Conservation (phyloP, 768 basidiomycete species). For the Agaricus blazei region DNA sequence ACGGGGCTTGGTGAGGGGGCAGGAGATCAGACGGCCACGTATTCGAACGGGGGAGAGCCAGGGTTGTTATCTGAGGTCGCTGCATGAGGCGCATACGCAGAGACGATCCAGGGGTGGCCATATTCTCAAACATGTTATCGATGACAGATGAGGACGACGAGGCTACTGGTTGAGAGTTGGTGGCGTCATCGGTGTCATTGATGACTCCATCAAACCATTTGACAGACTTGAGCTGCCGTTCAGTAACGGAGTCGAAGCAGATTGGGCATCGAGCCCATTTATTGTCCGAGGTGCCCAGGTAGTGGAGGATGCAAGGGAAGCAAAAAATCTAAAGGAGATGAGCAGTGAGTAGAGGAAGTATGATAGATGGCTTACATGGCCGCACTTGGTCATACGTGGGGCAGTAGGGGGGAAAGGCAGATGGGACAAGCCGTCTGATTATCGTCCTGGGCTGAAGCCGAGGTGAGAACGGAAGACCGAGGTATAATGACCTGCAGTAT, state of each 20-base stretch:
- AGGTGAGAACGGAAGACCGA: conserved; percentile 69
- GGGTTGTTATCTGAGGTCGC: conserved; percentile 90
- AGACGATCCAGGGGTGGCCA: conserved; percentile 49
- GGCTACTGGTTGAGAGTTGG: conserved; percentile 23
- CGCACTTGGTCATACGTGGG: conserved; percentile 94
- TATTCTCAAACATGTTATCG: conserved; percentile 27
- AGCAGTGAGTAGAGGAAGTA: conserved; percentile 9
- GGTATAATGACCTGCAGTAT: conserved; percentile 94
- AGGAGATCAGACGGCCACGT: conserved; percentile 95
- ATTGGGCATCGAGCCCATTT: conserved; percentile 96
- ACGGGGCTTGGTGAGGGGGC: conserved; percentile 89
- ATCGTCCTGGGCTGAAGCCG: conserved; percentile 54
- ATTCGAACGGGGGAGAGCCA: conserved; percentile 85
- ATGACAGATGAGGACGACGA: conserved; percentile 44
- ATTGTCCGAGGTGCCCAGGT: conserved; percentile 77
- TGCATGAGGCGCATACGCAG: conserved; percentile 88
- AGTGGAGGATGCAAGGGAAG: conserved; percentile 91
- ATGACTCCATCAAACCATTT: conserved; percentile 73
- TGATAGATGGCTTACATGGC: conserved; percentile 67
- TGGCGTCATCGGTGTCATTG: conserved; percentile 26
- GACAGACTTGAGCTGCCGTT: conserved; percentile 87
- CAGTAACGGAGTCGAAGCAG: conserved; percentile 90
- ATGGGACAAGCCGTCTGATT: conserved; percentile 85
- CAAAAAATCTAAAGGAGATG: conserved; percentile 70
- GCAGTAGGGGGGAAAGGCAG: conserved; percentile 86